Base-by-base conservation (phyloP, 2,329 filamentous ascomycete species). In the Diaporthe destruens region DNA sequence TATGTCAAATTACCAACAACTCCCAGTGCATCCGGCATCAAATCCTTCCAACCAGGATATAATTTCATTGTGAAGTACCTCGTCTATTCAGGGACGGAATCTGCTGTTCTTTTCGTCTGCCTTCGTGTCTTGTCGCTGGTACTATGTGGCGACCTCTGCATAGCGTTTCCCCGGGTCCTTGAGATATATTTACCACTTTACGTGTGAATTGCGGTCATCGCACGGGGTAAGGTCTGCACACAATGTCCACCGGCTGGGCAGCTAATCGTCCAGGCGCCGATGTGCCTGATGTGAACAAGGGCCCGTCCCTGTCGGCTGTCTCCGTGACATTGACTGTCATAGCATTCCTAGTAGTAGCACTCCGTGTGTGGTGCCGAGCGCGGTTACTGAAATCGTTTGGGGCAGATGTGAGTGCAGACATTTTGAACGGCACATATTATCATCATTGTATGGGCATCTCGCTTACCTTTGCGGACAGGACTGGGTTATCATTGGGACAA, bases 271-370 rank as follows among this genome's bases (percentile, higher is more conserved):
- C 55, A 36, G 55, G 55, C 3, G 55, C 55, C 20, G 55, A 57
- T 57, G 9, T 39, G 55, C 55, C 55, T 14, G 55, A 57, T 18
- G 55, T 57, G 9, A 57, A 57, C 32, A 57, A 57, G 32, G 55
- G 55, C 7, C 32, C 55, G 8, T 57, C 55, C 2, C 32, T 57
- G 12, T 14, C 32, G 6, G 32, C 55, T n/a, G 55, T 57, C 5
- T 57, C 18, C 23, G 18, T 57, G 32, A 7, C 55, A 5, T 39
- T 57, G 55, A 57, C 55, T 23, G 3, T 14, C 55, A 57, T 57
- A 23, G 55, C 55, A 57, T 16, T 39, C 16, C 32, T 57, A 0
- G 14, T 57, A 39, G 55, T 57, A 8, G n/a, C 20, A 39, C 32
- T 57, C 20, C 55, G 55, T 39, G 32, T 57, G 9, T 57, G 55